phyloP scores from a whole-genome alignment of 2,329 filamentous ascomycete species.

The Neonectria hederae region DNA sequence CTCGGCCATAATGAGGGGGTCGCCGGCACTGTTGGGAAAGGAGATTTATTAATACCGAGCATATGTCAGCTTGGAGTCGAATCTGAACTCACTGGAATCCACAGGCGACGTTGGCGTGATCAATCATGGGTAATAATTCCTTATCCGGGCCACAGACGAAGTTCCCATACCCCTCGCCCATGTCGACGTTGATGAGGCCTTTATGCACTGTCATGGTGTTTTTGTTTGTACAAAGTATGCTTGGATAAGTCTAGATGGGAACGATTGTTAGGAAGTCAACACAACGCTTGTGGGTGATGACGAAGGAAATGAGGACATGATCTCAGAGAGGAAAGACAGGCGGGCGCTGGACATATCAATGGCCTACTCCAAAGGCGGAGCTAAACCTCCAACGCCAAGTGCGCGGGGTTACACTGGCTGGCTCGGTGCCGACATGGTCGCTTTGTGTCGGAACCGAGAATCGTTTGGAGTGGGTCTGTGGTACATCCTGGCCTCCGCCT shows the following conservation, averaged over 20 bases:
- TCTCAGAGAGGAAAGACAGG: neutral
- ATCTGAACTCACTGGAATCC: conserved; percentile 57
- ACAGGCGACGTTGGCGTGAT: conserved; percentile 69
- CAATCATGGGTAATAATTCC: conserved; percentile 67
- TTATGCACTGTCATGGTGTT: conserved; percentile 22
- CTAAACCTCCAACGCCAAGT: conserved; percentile 7
- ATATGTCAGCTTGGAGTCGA: too few species aligned
- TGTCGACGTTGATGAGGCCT: conserved; percentile 53
- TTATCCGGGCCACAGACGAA: conserved; percentile 63
- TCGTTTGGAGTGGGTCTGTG: neutral
- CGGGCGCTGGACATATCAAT: neutral
- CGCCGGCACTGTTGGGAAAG: conserved; percentile 17
- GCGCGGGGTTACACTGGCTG: neutral
- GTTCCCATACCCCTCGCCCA: conserved; percentile 59
- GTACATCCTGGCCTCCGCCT: neutral
- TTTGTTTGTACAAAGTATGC: neutral
- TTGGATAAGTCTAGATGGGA: neutral
- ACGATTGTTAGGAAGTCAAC: neutral
- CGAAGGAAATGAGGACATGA: neutral
- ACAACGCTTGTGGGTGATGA: neutral
- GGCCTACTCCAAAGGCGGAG: conserved; percentile 7
- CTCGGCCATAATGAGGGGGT: conserved; percentile 31
- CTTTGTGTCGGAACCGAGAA: conserved; percentile 16
- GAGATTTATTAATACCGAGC: neutral
- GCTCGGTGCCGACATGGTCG: conserved; percentile 3